Conservation (phyloP, 257 asterid genomes). For the Solanum pennellii region DNA sequence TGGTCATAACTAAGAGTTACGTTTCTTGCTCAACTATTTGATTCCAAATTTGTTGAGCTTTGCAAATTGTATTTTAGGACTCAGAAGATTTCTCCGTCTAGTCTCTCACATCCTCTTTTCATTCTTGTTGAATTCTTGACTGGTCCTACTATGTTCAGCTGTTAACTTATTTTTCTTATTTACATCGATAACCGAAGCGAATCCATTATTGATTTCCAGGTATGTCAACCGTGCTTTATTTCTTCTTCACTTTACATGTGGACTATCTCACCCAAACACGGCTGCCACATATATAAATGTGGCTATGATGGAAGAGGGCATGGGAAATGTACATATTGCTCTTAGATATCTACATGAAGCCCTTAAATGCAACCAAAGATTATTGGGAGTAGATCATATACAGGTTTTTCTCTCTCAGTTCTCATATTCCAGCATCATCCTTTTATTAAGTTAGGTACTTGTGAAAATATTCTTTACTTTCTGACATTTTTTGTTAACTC, state of each 20-base stretch:
- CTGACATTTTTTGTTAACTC: constrained; percentile 5
- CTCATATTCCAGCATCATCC: not conserved
- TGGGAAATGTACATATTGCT: constrained; percentile 98
- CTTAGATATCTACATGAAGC: constrained; percentile 99
- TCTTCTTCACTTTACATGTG: constrained; percentile 97
- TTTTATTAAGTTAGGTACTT: not conserved
- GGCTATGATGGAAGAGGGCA: constrained; percentile 99
- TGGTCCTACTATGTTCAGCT: not conserved
- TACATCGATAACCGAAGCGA: not conserved
- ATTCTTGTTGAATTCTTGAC: not conserved
- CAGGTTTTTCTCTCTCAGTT: constrained; percentile 67
- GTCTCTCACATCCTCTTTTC: not conserved
- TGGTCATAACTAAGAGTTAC: not conserved
- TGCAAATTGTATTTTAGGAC: not conserved
- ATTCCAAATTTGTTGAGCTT: not conserved
- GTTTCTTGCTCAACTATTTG: not conserved
- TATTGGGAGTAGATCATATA: constrained; percentile 93
- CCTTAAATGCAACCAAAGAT: constrained; percentile 84
- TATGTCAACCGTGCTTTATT: constrained; percentile 95
- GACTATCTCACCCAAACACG: constrained; percentile 97
- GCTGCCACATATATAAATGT: constrained; percentile 98
- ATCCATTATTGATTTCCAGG: constrained; percentile 28
- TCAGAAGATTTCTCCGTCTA: not conserved
- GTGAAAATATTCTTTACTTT: constrained; percentile 5
- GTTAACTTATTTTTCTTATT: not conserved